Base-by-base conservation (phyloP, 805 yeast species). In the Candida boidinii region DNA sequence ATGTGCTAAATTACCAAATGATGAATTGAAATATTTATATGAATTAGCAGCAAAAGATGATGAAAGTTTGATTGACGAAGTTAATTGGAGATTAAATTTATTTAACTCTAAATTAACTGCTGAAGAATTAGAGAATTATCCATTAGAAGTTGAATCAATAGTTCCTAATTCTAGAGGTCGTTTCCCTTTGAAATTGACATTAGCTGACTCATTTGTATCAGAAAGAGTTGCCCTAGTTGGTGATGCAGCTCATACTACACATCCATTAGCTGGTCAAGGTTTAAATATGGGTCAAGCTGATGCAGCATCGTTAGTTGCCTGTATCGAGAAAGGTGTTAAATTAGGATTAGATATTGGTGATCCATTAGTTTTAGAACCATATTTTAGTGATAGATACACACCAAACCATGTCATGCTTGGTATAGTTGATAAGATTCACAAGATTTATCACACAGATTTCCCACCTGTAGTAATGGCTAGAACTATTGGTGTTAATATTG, bases 231-330 rank as follows among this genome's bases (percentile, higher is more conserved):
- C 96, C 0, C 61, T 92, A n/a, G 83, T 90, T 8, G 98, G 98
- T 17, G 98, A 92, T 58, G 97, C 98, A 2, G 97, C 97, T 0
- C 98, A 92, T 48, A 81, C 96, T 0, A 85, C 95, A 2, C 97
- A 92, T 54, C 98, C 98, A 3, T 66, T 92, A 38, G 96, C 96
- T 4, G 98, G 98, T 8, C 98, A 92, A 58, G 98, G 98, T 17
- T 69, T 92, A 36, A 92, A 92, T 56, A 87, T 90, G 95, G 98
- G 98, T 15, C 96, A 88, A 54, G 79, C 81, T 18, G 98, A 92
- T 53, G 96, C 85, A 2, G 76, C 78, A 37, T 62, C 78, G 2
- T 64, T 92, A 20, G 76, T 79, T 1, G 60, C 52, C 2, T 83
- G 90, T 0, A 49, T 92, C 18, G 94, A 84, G 42, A 62, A 40